A percentile compares a stretch with the other conserved stretches of the same genome.
Evolutionary conservation across 257 asterid genomes (phyloP).

Genomic region (Dorcoceras hygrometricum): DNA sequence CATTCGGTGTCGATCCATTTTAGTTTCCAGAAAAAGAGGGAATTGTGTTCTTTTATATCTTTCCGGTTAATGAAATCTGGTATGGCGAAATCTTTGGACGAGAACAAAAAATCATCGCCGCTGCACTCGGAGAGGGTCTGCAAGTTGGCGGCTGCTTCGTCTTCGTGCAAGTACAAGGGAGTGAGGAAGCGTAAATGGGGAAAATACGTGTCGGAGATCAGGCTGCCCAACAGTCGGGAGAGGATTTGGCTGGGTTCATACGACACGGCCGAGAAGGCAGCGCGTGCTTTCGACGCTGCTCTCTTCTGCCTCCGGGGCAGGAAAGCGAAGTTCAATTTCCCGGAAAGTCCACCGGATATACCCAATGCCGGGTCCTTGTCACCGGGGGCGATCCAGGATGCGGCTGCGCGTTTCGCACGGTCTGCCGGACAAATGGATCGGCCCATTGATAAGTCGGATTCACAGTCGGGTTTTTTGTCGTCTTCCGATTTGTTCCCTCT

Average conservation of each 20-base stretch:
- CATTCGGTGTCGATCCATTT: neutral
- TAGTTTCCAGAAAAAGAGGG: neutral
- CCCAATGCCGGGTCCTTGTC: slow-evolving; percentile 6
- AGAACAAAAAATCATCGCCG: neutral
- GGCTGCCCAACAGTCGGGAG: slow-evolving; percentile 28
- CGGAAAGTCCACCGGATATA: slow-evolving; percentile 21
- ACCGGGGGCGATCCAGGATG: slow-evolving; percentile 25
- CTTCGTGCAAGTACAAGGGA: slow-evolving; percentile 22
- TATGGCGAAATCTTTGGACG: neutral
- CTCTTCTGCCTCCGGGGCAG: slow-evolving; percentile 30
- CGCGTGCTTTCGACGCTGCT: slow-evolving; percentile 29
- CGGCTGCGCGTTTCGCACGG: slow-evolving; percentile 20
- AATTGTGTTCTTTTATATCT: no score
- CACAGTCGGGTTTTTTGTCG: slow-evolving; percentile 4
- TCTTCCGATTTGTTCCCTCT: slow-evolving; percentile 7
- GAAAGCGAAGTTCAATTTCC: slow-evolving; percentile 25
- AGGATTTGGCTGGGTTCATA: slow-evolving; percentile 25
- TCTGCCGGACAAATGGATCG: neutral
- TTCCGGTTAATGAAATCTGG: no score
- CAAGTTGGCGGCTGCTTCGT: neutral
- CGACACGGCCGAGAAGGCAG: slow-evolving; percentile 30
- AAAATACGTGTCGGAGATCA: slow-evolving; percentile 28
- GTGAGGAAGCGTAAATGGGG: slow-evolving; percentile 31
- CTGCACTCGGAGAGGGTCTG: neutral
- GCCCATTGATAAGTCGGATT: neutral